Percentiles rank a stretch among this genome's conserved stretches.
Evolutionary conservation across 73 alveolate genomes (phyloP).

Genomic region (Tetrahymena elliotti): DNA sequence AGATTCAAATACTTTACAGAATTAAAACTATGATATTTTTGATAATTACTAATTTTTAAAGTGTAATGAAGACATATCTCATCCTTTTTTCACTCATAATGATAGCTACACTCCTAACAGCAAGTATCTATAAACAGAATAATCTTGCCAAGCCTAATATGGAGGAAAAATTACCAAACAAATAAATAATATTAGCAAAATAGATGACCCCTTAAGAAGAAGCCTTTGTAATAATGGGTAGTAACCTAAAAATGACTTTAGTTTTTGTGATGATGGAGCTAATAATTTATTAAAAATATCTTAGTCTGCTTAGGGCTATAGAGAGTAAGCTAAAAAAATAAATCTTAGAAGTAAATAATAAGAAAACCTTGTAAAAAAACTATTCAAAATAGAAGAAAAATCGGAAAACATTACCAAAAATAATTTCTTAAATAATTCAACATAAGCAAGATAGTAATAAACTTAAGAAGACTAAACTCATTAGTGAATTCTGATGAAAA

Average conservation of each 20-base stretch:
- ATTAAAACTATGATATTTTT: not conserved
- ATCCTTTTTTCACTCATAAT: not conserved
- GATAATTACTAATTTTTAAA: not conserved
- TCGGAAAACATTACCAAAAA: not conserved
- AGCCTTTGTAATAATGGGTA: not conserved
- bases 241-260: not conserved
- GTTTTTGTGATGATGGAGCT: not conserved
- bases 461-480: not conserved
- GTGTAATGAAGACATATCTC: not conserved
- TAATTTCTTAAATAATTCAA: not conserved
- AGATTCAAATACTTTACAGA: not conserved
- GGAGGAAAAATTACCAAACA: not conserved
- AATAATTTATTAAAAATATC: not conserved
- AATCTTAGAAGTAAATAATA: not conserved
- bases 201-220: not conserved
- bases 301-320: not conserved
- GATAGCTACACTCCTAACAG: not conserved
- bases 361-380: not conserved
- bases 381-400: not conserved
- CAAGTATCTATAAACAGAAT: not conserved
- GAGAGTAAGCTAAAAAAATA: not conserved
- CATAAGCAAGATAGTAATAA: not conserved
- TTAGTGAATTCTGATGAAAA: not conserved
- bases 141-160: not conserved
- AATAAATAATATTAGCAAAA: not conserved